phyloP scores from a whole-genome alignment of 78 protist genomes.

The Mastigamoeba balamuthi region DNA sequence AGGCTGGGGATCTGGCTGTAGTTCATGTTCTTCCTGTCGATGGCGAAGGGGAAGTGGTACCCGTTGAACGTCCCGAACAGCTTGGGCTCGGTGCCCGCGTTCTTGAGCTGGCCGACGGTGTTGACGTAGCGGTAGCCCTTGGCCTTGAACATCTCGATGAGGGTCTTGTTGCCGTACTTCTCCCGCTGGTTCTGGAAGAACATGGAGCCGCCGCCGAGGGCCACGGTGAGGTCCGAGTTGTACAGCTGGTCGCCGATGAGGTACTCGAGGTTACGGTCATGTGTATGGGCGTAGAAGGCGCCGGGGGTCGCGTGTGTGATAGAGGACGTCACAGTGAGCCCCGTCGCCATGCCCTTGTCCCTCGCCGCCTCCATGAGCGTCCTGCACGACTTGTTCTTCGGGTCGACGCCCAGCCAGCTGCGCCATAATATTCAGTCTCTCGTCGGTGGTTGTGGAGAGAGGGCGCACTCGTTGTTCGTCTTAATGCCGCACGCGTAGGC shows the following conservation, averaged over 20 bases:
- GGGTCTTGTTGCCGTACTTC: too few relatives aligned
- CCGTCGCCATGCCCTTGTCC: constrained; percentile 31
- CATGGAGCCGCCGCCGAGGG: not conserved
- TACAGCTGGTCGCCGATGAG: constrained; percentile 29
- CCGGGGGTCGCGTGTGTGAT: constrained; percentile 62
- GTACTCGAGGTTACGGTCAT: not conserved
- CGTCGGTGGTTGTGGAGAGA: too few relatives aligned
- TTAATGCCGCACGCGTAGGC: constrained; percentile 49
- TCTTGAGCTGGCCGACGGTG: constrained; percentile 2
- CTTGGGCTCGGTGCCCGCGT: not conserved
- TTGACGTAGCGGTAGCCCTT: constrained; percentile 4
- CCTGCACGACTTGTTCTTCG: constrained; percentile 3
- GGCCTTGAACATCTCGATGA: too few relatives aligned
- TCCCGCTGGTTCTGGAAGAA: not conserved
- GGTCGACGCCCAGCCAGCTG: constrained; percentile 62
- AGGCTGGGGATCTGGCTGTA: too few relatives aligned
- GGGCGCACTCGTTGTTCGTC: constrained; percentile 18
- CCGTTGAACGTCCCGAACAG: too few relatives aligned
- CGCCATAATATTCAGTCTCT: too few relatives aligned
- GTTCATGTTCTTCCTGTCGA: too few relatives aligned
- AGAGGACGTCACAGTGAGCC: constrained; percentile 41
- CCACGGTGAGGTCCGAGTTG: not conserved
- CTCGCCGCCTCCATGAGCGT: constrained; percentile 49
- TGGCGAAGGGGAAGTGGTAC: too few relatives aligned
- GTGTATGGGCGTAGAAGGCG: constrained; percentile 20